Evolutionary conservation across 345 rosid species (phyloP), one percentile per base, ranked within the genome.

Genomic region (Salix viminalis): DNA sequence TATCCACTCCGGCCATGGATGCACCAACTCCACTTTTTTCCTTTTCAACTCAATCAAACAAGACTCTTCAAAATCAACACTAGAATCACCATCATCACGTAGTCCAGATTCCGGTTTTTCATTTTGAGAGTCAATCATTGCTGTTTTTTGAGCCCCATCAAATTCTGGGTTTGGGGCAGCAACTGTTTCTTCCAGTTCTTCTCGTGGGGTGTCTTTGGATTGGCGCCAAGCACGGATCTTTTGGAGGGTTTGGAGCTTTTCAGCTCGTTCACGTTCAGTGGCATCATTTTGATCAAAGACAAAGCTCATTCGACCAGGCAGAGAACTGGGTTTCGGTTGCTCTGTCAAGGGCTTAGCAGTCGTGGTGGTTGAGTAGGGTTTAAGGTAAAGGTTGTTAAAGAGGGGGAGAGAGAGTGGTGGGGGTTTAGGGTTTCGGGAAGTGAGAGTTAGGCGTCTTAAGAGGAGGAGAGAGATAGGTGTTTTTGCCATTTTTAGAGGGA

Each of bases 1-100:
- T 44, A 94, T 87, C 99, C 98, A 96, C 86, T 96, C 99, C 2
- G 97, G 94, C 98, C 97, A 96, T 18, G 97, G 98, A 79, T 96
- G 99, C n/a, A 89, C 92, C 76, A 96, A 3, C 85, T 88, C 82
- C 60, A 86, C 82, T 81, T 84, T 89, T 75, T 79, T 79, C 66
- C 48, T 76, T 71, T 66, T 70, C 80, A 68, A n/a, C 75, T 71
- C 87, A 4, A 58, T 77, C 50, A 75, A 36, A 32, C 8, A 23
- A 7, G 65, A 0, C 65, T 70, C 77, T 30, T 32, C 36, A 79
- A 69, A 5, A 71, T 66, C 78, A 23, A 32, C 7, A 4, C 30
- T 28, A n/a, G 39, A 62, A 36, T 52, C 71, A 62, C 46, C 54
- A 7, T 7, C 18, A 6, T 28, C 50, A 11, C 24, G 5, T 34